Evolutionary conservation across 2,329 filamentous ascomycete genomes (phyloP).

Genomic region (Aspergillus quadricinctus): DNA sequence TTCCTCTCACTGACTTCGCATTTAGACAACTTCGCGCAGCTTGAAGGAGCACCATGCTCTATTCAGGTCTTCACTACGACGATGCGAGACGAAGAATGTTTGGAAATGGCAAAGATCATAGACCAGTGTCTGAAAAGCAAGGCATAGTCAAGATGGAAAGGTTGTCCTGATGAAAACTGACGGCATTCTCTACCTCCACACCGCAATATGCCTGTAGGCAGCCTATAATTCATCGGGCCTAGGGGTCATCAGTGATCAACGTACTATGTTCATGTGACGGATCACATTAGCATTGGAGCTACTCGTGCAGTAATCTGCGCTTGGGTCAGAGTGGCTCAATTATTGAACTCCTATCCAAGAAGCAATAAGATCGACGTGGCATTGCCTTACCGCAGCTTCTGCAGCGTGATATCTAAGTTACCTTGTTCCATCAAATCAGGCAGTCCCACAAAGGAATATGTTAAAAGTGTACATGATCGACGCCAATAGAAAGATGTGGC

Average conservation of each 20-base stretch:
- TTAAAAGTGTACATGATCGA: neutral
- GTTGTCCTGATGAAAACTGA: neutral
- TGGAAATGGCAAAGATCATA: conserved; percentile 23
- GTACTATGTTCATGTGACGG: neutral
- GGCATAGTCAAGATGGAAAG: neutral
- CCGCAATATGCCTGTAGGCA: neutral
- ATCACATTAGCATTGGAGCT: neutral
- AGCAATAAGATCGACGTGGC: neutral
- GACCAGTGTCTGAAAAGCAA: conserved; percentile 18
- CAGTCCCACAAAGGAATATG: neutral
- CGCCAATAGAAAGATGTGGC: neutral
- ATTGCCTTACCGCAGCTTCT: neutral
- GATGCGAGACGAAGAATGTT: conserved; percentile 28
- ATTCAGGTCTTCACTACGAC: conserved; percentile 25
- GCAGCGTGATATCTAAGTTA: neutral
- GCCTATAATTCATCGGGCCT: neutral
- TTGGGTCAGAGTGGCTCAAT: neutral
- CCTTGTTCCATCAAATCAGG: neutral
- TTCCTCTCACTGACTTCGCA: neutral
- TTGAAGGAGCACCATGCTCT: conserved; percentile 25
- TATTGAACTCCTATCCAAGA: neutral
- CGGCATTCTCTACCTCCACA: neutral
- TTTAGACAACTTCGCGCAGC: conserved; percentile 19
- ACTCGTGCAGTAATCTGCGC: neutral
- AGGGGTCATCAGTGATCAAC: neutral